These are phyloP conservation scores for Polygonum aviculare DNA, from an alignment of 148 eudicot genomes.

Conservation along the genomic window DNA sequence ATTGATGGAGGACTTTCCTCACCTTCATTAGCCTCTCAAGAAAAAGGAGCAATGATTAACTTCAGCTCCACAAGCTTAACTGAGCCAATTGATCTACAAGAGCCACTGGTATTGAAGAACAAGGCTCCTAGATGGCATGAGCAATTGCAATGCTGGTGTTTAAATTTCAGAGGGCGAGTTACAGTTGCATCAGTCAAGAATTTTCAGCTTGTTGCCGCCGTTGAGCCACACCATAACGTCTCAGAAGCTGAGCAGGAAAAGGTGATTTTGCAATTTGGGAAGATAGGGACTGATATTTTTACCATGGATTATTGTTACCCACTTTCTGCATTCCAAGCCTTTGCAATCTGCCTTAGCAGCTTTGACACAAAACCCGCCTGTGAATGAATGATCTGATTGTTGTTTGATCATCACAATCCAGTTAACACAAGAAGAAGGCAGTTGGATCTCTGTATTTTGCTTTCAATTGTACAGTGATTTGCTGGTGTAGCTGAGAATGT, in stretches of 20 bases:
- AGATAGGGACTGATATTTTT: conserved; percentile 85
- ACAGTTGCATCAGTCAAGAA: conserved; percentile 93
- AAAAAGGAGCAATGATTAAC: conserved; percentile 29
- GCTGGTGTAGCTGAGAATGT: conserved; percentile 5
- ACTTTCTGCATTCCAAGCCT: conserved; percentile 88
- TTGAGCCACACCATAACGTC: conserved; percentile 56
- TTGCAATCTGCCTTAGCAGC: conserved; percentile 89
- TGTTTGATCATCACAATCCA: neutral
- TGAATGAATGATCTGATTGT: conserved; percentile 29
- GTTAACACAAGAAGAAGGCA: neutral
- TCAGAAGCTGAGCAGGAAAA: conserved; percentile 65
- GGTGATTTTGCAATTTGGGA: conserved; percentile 81
- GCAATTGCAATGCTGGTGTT: conserved; percentile 95
- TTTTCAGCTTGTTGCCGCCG: conserved; percentile 89
- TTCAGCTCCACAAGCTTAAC: conserved; percentile 36
- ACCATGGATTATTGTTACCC: conserved; percentile 95
- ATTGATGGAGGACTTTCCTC: conserved; percentile 24
- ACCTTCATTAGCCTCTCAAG: conserved; percentile 21
- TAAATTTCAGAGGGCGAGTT: conserved; percentile 87
- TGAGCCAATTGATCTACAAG: conserved; percentile 21
- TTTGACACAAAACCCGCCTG: conserved; percentile 91
- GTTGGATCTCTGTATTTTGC: neutral
- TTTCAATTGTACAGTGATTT: conserved; percentile 5
- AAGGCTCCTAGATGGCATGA: conserved; percentile 96
- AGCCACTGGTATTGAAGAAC: conserved; percentile 57